Conservation (phyloP, 73 alveolate genomes). For the Tetrahymena elliotti region DNA sequence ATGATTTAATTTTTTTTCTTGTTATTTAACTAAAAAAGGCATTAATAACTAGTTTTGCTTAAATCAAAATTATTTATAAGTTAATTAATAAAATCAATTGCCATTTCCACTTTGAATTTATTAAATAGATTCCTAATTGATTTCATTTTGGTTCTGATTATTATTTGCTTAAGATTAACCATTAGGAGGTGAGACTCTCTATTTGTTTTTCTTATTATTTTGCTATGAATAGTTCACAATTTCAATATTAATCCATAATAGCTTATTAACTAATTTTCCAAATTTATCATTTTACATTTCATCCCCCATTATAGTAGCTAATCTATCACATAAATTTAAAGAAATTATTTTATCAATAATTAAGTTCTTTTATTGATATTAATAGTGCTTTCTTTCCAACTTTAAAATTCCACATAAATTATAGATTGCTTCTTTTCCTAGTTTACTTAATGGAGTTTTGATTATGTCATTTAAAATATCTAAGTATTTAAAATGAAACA, state of each 20-base stretch:
- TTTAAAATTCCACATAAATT: background rate
- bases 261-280: background rate
- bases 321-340: background rate
- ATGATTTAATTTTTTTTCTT: background rate
- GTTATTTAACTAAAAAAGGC: background rate
- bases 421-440: background rate
- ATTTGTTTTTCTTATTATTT: background rate
- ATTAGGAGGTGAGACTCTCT: background rate
- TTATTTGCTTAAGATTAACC: background rate
- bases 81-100: background rate
- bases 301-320: background rate
- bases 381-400: background rate
- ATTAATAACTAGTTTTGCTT: no score
- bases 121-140: background rate
- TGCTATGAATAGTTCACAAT: background rate
- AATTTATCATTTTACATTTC: background rate
- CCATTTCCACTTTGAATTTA: background rate
- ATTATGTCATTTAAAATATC: background rate
- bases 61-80: background rate
- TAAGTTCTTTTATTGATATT: background rate
- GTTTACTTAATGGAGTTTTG: background rate
- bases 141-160: background rate
- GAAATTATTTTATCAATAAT: background rate
- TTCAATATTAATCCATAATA: background rate
- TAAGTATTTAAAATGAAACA: background rate